Conservation (phyloP, 192 early-diverging fungal species). For the Chytriomyces hyalinus region DNA sequence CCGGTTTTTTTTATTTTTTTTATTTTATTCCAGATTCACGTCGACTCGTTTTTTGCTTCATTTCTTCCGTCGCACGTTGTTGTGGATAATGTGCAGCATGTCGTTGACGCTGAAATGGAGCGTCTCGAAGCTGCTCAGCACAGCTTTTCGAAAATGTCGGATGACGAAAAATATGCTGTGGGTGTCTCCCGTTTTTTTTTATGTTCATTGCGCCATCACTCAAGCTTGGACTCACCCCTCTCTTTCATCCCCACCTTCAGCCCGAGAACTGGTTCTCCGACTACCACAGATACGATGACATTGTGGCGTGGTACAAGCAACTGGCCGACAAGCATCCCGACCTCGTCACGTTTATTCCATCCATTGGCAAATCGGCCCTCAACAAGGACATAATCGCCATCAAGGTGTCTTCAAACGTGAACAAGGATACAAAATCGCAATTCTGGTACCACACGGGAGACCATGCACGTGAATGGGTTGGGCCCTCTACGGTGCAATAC, state of each 20-base stretch:
- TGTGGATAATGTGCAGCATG: slow-evolving; percentile 17
- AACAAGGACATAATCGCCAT: slow-evolving; percentile 67
- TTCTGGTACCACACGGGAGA: slow-evolving; percentile 43
- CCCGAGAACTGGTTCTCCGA: slow-evolving; percentile 51
- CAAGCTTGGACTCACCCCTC: neutral
- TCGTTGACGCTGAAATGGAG: slow-evolving; percentile 26
- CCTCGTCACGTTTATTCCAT: slow-evolving; percentile 60
- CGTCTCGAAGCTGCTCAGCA: slow-evolving; percentile 2
- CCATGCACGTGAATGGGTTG: slow-evolving; percentile 69
- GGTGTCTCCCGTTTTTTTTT: neutral
- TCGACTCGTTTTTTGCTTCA: slow-evolving; percentile 12
- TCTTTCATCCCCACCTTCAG: neutral
- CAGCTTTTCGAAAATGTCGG: neutral
- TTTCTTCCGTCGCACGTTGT: neutral
- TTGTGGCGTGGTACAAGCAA: slow-evolving; percentile 55
- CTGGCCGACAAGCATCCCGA: slow-evolving; percentile 52
- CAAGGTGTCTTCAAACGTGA: slow-evolving; percentile 43
- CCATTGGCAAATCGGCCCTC: slow-evolving; percentile 62
- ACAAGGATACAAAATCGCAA: slow-evolving; percentile 48
- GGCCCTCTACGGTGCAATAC: slow-evolving; percentile 55
- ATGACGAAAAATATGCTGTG: neutral
- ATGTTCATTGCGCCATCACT: too few relatives aligned
- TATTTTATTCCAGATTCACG: slow-evolving; percentile 2
- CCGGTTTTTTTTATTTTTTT: neutral
- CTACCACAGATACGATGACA: slow-evolving; percentile 54